phyloP scores from a whole-genome alignment of 2,329 filamentous ascomycete species.

The Cucurbitaria berberidis region DNA sequence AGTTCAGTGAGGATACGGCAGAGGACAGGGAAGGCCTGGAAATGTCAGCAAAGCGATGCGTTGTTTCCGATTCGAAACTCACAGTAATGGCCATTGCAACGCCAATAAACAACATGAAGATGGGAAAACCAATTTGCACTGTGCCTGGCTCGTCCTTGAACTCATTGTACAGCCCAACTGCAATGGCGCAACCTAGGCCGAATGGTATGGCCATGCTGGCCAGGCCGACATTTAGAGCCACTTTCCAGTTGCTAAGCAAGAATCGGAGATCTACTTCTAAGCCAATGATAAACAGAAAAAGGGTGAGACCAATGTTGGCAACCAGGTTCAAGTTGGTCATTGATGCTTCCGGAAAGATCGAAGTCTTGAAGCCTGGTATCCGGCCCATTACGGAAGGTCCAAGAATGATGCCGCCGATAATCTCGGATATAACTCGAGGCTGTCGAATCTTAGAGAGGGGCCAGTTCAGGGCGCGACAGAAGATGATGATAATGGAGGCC shows the following conservation, averaged over 20 bases:
- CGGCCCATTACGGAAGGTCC: slow-evolving; percentile 88
- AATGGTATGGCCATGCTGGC: slow-evolving; percentile 85
- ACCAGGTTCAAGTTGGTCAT: slow-evolving; percentile 78
- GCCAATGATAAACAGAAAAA: slow-evolving; percentile 88
- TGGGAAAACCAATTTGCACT: slow-evolving; percentile 65
- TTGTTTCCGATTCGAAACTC: slow-evolving; percentile 24
- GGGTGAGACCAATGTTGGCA: slow-evolving; percentile 80
- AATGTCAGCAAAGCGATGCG: slow-evolving; percentile 9
- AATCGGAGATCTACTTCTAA: slow-evolving; percentile 84
- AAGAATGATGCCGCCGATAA: slow-evolving; percentile 82
- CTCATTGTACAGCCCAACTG: slow-evolving; percentile 79
- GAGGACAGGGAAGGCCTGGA: slow-evolving; percentile 78
- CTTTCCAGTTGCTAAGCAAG: slow-evolving; percentile 78
- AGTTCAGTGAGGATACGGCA: slow-evolving; percentile 93
- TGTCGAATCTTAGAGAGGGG: slow-evolving; percentile 78
- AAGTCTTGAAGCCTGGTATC: slow-evolving; percentile 75
- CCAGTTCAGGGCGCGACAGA: slow-evolving; percentile 76
- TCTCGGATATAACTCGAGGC: slow-evolving; percentile 82
- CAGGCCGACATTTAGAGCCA: slow-evolving; percentile 77
- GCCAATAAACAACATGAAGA: slow-evolving; percentile 81
- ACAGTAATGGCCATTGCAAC: slow-evolving; percentile 92
- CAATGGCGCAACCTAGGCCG: slow-evolving; percentile 78
- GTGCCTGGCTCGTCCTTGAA: slow-evolving; percentile 66
- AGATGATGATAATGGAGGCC: slow-evolving; percentile 74
- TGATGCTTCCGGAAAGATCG: slow-evolving; percentile 78